Conservation (phyloP, 202 grass and related monocot species). For the Schoenoplectus triqueter region DNA sequence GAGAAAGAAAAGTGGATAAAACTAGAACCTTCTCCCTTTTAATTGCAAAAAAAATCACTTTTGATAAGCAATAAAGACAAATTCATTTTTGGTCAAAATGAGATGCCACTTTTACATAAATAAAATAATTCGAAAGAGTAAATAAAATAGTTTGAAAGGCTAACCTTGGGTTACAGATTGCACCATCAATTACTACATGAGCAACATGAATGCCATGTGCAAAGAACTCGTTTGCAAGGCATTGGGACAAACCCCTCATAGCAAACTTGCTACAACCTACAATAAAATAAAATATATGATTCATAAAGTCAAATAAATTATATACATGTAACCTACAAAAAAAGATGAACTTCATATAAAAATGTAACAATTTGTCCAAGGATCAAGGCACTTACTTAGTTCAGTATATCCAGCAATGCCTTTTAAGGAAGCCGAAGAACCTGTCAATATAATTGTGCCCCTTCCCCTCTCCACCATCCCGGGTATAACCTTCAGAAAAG, state of each 20-base stretch:
- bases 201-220: constrained; percentile 78
- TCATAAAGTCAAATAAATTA: no score
- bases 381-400: constrained; percentile 51
- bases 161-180: constrained; percentile 64
- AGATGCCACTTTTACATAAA: not conserved
- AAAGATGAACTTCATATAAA: not conserved
- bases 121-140: not conserved
- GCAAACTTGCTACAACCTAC: constrained; percentile 90
- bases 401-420: constrained; percentile 65
- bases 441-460: constrained; percentile 88
- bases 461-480: constrained; percentile 84
- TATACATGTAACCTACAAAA: no score
- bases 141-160: not conserved
- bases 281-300: not conserved
- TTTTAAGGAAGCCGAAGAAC: constrained; percentile 67
- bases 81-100: not conserved
- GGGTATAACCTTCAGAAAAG: constrained; percentile 63
- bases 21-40: no score
- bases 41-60: no score
- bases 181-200: constrained; percentile 80
- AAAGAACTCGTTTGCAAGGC: constrained; percentile 77
- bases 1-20: not conserved
- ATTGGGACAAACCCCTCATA: constrained; percentile 72
- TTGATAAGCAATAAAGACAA: no score
- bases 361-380: not conserved